phyloP scores from a whole-genome alignment of 805 yeast species.

The Candida ulmi region DNA sequence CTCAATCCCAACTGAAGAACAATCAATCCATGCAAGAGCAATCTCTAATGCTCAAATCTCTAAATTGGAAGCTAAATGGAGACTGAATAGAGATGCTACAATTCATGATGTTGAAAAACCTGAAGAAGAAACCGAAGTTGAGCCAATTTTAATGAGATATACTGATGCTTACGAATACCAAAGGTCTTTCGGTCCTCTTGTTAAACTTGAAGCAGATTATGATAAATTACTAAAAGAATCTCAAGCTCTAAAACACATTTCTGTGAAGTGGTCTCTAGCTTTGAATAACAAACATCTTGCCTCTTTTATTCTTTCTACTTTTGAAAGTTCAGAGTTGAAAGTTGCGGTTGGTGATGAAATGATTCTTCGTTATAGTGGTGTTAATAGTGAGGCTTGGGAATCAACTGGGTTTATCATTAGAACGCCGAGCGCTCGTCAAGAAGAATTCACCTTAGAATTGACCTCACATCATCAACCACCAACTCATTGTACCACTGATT shows the following conservation, averaged over 20 bases:
- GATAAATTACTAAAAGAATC: slow-evolving; percentile 72
- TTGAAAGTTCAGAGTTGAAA: slow-evolving; percentile 58
- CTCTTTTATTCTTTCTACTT: slow-evolving; percentile 60
- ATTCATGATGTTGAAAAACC: slow-evolving; percentile 56
- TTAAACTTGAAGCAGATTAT: slow-evolving; percentile 75
- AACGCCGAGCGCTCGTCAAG: slow-evolving; percentile 61
- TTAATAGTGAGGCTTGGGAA: slow-evolving; percentile 60
- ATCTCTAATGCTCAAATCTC: slow-evolving; percentile 61
- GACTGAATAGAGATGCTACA: slow-evolving; percentile 63
- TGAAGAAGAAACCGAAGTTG: slow-evolving; percentile 52
- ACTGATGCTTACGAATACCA: slow-evolving; percentile 83
- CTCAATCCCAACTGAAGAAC: slow-evolving; percentile 60
- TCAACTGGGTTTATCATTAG: slow-evolving; percentile 66
- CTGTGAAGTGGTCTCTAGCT: slow-evolving; percentile 69
- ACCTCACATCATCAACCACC: slow-evolving; percentile 46
- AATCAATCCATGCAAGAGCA: slow-evolving; percentile 46
- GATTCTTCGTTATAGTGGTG: slow-evolving; percentile 57
- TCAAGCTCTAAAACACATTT: slow-evolving; percentile 67
- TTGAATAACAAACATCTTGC: slow-evolving; percentile 62
- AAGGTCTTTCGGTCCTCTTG: slow-evolving; percentile 76
- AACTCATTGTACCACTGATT: slow-evolving; percentile 54
- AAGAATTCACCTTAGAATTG: slow-evolving; percentile 69
- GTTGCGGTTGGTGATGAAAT: slow-evolving; percentile 85
- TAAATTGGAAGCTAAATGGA: slow-evolving; percentile 78
- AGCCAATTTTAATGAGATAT: slow-evolving; percentile 72